A percentile compares a stretch with the other conserved stretches of the same genome.
Evolutionary conservation across 805 yeast species (phyloP).

Genomic region (Kluyveromyces lactis): DNA sequence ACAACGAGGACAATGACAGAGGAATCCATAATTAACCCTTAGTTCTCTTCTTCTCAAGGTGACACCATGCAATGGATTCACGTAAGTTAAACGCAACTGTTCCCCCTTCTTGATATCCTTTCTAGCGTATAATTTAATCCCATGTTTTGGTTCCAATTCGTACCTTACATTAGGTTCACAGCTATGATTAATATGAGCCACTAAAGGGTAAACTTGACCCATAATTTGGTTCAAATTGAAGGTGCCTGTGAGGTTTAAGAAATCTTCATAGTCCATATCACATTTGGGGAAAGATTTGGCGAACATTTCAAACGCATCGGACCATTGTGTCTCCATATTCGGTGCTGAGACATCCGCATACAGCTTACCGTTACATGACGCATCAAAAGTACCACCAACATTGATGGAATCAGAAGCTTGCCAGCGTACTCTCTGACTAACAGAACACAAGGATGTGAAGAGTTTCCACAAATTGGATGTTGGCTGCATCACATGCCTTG

Average conservation of each 20-base stretch:
- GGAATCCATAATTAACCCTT: constrained; percentile 72
- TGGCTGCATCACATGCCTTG: constrained; percentile 28
- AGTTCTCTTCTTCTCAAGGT: constrained; percentile 57
- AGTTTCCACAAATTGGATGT: constrained; percentile 29
- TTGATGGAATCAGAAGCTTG: constrained; percentile 48
- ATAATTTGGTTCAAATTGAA: constrained; percentile 68
- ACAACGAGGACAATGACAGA: constrained; percentile 62
- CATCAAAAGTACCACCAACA: constrained; percentile 35
- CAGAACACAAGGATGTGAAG: constrained; percentile 54
- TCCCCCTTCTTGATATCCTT: constrained; percentile 53
- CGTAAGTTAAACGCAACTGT: constrained; percentile 63
- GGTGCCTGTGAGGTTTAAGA: constrained; percentile 55
- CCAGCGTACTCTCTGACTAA: constrained; percentile 58
- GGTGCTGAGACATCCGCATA: not conserved
- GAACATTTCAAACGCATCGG: constrained; percentile 45
- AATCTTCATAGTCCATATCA: constrained; percentile 42
- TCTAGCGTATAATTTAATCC: constrained; percentile 53
- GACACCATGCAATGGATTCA: constrained; percentile 55
- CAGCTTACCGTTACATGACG: constrained; percentile 5
- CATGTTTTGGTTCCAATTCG: constrained; percentile 36
- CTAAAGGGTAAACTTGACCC: constrained; percentile 50
- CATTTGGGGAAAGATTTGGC: constrained; percentile 36
- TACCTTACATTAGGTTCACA: constrained; percentile 67
- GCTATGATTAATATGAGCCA: constrained; percentile 67
- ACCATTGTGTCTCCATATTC: constrained; percentile 34